These are phyloP conservation scores for Sporormia fimetaria DNA, from an alignment of 495 filamentous ascomycete genomes.

Conservation along the genomic window DNA sequence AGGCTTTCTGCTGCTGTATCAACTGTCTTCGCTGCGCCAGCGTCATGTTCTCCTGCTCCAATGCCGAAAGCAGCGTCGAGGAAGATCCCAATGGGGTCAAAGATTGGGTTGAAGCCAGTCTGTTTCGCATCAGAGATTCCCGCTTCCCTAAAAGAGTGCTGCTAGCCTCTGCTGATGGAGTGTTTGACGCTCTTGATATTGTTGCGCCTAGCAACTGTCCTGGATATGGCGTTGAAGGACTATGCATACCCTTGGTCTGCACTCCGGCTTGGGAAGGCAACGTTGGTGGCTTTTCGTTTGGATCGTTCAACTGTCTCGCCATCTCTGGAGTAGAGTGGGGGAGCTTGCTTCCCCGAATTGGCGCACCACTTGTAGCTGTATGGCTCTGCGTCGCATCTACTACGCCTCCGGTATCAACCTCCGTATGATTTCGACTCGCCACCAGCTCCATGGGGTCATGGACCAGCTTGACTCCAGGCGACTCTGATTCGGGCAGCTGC, in stretches of 20 bases:
- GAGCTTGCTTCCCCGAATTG: conserved; percentile 9
- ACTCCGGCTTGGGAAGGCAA: no score
- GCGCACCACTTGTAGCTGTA: conserved; percentile 6
- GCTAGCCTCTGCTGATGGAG: conserved; percentile 33
- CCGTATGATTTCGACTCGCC: no score
- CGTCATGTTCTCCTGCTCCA: conserved; percentile 57
- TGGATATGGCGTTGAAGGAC: conserved; percentile 36
- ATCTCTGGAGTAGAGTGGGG: conserved; percentile 14
- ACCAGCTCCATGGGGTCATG: no score
- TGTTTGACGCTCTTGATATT: conserved; percentile 20
- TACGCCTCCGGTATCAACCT: background rate
- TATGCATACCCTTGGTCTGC: conserved; percentile 30
- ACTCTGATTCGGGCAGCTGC: conserved; percentile 26
- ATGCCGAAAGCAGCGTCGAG: conserved; percentile 26
- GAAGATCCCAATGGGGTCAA: conserved; percentile 25
- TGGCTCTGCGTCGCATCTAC: conserved; percentile 6
- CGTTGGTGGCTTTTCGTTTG: conserved; percentile 5
- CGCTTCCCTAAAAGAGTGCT: conserved; percentile 53
- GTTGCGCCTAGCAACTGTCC: conserved; percentile 34
- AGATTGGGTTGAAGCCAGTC: conserved; percentile 32
- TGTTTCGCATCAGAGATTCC: conserved; percentile 47
- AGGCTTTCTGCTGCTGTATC: conserved; percentile 35
- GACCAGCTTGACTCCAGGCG: conserved; percentile 29
- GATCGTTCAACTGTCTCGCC: conserved; percentile 6
- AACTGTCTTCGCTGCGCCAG: conserved; percentile 54